These are phyloP conservation scores for Zopfochytrium polystomum DNA, from an alignment of 371 early-diverging fungal genomes.

Conservation along the genomic window DNA sequence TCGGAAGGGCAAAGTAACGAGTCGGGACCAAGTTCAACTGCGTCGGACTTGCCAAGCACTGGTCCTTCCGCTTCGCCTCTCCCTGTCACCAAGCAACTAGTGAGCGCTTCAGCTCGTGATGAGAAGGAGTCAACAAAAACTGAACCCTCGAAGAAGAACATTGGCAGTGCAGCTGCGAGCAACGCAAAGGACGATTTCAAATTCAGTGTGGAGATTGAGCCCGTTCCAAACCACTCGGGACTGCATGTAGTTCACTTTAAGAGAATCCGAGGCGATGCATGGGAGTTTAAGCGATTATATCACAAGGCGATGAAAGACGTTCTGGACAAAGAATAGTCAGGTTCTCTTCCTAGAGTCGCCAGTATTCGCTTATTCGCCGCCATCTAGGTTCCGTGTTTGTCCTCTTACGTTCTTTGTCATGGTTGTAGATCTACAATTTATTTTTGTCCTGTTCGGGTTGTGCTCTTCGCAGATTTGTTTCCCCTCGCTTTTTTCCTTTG, in stretches of 20 bases:
- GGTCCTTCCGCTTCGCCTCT: slow-evolving; percentile 1
- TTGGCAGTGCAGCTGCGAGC: neutral
- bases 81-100: neutral
- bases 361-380: too few species aligned
- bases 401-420: too few species aligned
- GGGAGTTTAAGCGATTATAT: slow-evolving; percentile 91
- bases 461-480: too few species aligned
- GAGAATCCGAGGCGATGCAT: slow-evolving; percentile 67
- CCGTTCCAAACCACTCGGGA: slow-evolving; percentile 79
- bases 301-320: slow-evolving; percentile 47
- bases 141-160: neutral
- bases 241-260: slow-evolving; percentile 86
- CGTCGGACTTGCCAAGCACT: too few species aligned
- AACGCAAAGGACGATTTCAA: slow-evolving; percentile 27
- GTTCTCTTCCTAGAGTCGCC: too few species aligned
- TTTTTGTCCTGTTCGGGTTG: too few species aligned
- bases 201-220: slow-evolving; percentile 81
- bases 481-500: too few species aligned
- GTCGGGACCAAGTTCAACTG: too few species aligned
- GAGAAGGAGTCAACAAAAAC: slow-evolving; percentile 7
- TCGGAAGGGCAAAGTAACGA: too few species aligned
- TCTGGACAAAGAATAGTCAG: slow-evolving; percentile 15
- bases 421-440: too few species aligned
- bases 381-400: too few species aligned
- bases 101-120: neutral